Percentiles rank a stretch among this genome's conserved stretches.
Evolutionary conservation across 768 basidiomycete genomes (phyloP).

Genomic region (Termitomyces sp.): DNA sequence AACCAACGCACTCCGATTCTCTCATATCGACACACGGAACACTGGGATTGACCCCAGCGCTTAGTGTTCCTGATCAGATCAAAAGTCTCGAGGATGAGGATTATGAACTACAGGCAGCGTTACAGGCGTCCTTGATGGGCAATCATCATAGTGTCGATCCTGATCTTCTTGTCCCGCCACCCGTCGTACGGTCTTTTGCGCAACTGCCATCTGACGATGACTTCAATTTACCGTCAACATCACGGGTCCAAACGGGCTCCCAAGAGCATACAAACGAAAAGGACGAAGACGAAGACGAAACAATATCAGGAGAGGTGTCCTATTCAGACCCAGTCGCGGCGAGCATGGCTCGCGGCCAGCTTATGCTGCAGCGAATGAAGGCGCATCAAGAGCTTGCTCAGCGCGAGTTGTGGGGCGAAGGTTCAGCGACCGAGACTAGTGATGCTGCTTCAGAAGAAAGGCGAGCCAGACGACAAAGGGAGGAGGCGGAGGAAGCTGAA

Average conservation of each 20-base stretch:
- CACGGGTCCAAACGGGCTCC: slow-evolving; percentile 12
- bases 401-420: slow-evolving; percentile 46
- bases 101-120: slow-evolving; percentile 78
- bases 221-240: slow-evolving; percentile 7
- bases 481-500: slow-evolving; percentile 52
- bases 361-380: slow-evolving; percentile 58
- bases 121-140: slow-evolving; percentile 70
- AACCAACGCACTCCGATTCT: slow-evolving; percentile 25
- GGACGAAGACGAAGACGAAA: not conserved
- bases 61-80: slow-evolving; percentile 7
- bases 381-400: slow-evolving; percentile 64
- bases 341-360: slow-evolving; percentile 60
- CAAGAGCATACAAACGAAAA: slow-evolving; percentile 7
- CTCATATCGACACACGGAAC: not conserved
- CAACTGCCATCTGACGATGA: slow-evolving; percentile 10
- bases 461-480: slow-evolving; percentile 22
- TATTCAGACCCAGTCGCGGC: slow-evolving; percentile 53
- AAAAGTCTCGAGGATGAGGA: slow-evolving; percentile 76
- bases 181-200: slow-evolving; percentile 21
- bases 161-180: slow-evolving; percentile 18
- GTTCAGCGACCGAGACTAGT: slow-evolving; percentile 22
- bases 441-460: slow-evolving; percentile 25
- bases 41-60: slow-evolving; percentile 5
- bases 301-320: not conserved
- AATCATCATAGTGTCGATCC: slow-evolving; percentile 2